A percentile compares a stretch with the other conserved stretches of the same genome.
Conservation (phyloP, 306 rosid species). For the Pachyrhizus erosus region DNA sequence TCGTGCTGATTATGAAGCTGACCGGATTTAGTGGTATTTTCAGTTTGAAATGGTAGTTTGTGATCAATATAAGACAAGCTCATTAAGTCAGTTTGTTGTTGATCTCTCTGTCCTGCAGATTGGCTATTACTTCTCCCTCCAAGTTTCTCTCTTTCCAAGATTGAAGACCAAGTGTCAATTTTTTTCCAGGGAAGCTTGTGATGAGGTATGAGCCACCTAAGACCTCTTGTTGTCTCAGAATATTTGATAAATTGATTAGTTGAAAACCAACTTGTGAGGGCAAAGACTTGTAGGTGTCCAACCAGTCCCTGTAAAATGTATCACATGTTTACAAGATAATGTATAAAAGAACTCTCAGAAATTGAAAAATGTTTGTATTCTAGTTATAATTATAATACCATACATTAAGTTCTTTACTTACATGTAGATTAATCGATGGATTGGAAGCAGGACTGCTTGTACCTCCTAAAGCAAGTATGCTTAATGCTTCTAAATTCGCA, state of each 20-base stretch:
- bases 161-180: constrained; percentile 31
- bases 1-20: constrained; percentile 46
- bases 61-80: constrained; percentile 37
- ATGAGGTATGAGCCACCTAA: constrained; percentile 72
- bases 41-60: constrained; percentile 29
- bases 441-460: constrained; percentile 38
- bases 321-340: constrained; percentile 25
- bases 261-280: constrained; percentile 62
- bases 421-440: constrained; percentile 61
- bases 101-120: constrained; percentile 15
- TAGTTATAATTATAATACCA: not conserved
- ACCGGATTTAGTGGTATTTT: constrained; percentile 40
- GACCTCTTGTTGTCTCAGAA: constrained; percentile 68
- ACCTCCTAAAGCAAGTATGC: constrained; percentile 55
- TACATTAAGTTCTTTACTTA: constrained; percentile 43
- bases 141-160: constrained; percentile 40
- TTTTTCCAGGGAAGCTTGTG: constrained; percentile 71
- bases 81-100: not conserved
- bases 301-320: constrained; percentile 60
- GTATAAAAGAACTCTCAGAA: not conserved
- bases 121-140: constrained; percentile 9
- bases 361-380: not conserved
- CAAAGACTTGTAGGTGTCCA: constrained; percentile 76
- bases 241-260: constrained; percentile 54
- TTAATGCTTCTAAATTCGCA: constrained; percentile 68